A percentile compares a stretch with the other conserved stretches of the same genome.
phyloP scores from a whole-genome alignment of 495 filamentous ascomycete species.

The Neohortaea acidophila region DNA sequence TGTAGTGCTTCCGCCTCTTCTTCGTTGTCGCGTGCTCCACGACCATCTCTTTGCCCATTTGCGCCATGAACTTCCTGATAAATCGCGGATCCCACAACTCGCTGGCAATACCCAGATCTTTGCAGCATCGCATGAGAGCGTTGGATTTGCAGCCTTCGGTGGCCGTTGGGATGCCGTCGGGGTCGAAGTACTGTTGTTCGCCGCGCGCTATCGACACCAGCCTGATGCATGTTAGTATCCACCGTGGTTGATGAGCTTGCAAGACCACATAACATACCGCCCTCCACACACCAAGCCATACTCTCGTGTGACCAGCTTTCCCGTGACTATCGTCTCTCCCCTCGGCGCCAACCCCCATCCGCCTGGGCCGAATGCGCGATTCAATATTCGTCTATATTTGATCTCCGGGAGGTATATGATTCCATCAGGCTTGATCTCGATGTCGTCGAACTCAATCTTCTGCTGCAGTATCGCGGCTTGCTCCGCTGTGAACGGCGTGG shows the following conservation, averaged over 20 bases:
- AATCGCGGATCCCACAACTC: constrained; percentile 95
- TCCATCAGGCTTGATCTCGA: constrained; percentile 94
- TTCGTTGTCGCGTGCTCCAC: constrained; percentile 72
- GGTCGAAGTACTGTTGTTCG: constrained; percentile 86
- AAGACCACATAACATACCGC: constrained; percentile 57
- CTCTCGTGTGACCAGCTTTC: constrained; percentile 79
- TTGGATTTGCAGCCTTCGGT: constrained; percentile 96
- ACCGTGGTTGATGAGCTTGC: no score
- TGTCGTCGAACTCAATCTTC: constrained; percentile 52
- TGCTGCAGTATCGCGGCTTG: constrained; percentile 53
- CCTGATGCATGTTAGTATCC: constrained; percentile 32
- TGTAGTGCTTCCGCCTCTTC: constrained; percentile 75
- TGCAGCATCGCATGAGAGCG: constrained; percentile 91
- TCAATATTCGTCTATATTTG: constrained; percentile 89
- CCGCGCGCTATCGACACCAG: constrained; percentile 85
- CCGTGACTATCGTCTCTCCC: constrained; percentile 79
- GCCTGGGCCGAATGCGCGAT: constrained; percentile 82
- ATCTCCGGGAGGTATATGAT: constrained; percentile 96
- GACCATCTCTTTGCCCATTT: constrained; percentile 61
- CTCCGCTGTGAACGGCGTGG: constrained; percentile 61
- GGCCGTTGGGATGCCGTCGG: constrained; percentile 88
- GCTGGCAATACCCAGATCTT: constrained; percentile 86
- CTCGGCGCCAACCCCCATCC: constrained; percentile 88
- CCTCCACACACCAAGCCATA: constrained; percentile 85
- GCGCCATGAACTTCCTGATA: constrained; percentile 54